Evolutionary conservation across 257 asterid species (phyloP).

Genomic region (Nemophila menziesii): DNA sequence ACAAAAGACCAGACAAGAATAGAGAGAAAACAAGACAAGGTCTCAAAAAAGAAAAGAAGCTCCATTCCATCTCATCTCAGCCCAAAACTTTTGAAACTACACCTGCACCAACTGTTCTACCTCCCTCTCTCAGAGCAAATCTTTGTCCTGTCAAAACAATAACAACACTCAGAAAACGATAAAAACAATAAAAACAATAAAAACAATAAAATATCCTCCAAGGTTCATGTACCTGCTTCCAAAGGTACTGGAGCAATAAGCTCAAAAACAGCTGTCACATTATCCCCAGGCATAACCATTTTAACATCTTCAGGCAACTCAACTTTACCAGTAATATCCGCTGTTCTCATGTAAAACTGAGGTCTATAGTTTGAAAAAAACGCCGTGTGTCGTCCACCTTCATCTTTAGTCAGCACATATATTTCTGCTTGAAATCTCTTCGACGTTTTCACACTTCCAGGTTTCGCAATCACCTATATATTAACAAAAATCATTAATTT

Average conservation of each 20-base stretch:
- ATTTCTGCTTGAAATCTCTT: conserved; percentile 95
- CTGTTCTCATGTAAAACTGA: conserved; percentile 95
- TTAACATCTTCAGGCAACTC: conserved; percentile 93
- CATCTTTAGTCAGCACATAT: conserved; percentile 94
- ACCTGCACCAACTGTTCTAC: conserved; percentile 97
- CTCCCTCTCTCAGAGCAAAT: conserved; percentile 98
- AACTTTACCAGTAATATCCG: conserved; percentile 91
- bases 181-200: no score
- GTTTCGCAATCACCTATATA: conserved; percentile 82
- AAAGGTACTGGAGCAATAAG: conserved; percentile 85
- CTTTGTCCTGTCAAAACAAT: conserved; percentile 67
- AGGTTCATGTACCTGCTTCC: conserved; percentile 67
- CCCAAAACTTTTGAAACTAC: conserved; percentile 83
- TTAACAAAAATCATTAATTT: neutral
- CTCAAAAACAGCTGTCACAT: conserved; percentile 84
- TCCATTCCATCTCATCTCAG: no score
- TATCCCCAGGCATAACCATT: conserved; percentile 99
- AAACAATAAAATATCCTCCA: neutral
- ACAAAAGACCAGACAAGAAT: no score
- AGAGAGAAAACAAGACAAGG: no score
- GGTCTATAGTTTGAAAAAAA: conserved; percentile 92
- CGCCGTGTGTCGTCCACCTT: conserved; percentile 99
- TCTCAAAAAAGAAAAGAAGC: no score
- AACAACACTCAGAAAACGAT: neutral
- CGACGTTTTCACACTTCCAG: conserved; percentile 66